Percentiles rank a stretch among this genome's conserved stretches.
Evolutionary conservation across 2,329 filamentous ascomycete species (phyloP).

Genomic region (Trichothecium roseum): DNA sequence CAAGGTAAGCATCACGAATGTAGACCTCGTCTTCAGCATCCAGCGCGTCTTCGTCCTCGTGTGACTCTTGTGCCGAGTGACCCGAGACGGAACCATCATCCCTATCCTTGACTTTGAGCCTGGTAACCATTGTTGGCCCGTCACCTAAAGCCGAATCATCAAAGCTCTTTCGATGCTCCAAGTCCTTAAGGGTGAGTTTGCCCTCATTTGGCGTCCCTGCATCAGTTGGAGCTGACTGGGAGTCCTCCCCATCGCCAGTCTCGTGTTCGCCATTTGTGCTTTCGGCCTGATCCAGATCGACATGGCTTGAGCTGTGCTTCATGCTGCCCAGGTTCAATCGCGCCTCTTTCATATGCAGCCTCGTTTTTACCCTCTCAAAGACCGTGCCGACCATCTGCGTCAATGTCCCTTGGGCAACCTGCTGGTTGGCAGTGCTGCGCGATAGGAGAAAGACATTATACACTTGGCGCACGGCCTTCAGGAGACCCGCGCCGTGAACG

Average conservation of each 20-base stretch:
- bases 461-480: slow-evolving; percentile 94
- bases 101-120: slow-evolving; percentile 38
- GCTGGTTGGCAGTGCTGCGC: slow-evolving; percentile 87
- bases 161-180: slow-evolving; percentile 59
- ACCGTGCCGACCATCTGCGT: slow-evolving; percentile 99
- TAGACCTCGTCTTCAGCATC: slow-evolving; percentile 88
- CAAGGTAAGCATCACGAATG: slow-evolving; percentile 91
- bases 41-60: slow-evolving; percentile 48
- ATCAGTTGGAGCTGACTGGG: slow-evolving; percentile 20
- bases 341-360: slow-evolving; percentile 79
- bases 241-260: slow-evolving; percentile 27
- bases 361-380: slow-evolving; percentile 83
- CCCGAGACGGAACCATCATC: slow-evolving; percentile 35
- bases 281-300: slow-evolving; percentile 38
- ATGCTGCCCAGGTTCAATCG: slow-evolving; percentile 48
- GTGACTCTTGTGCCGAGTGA: slow-evolving; percentile 42
- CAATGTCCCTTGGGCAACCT: slow-evolving; percentile 90
- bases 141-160: slow-evolving; percentile 58
- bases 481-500: slow-evolving; percentile 86
- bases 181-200: slow-evolving; percentile 56
- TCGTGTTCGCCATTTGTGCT: slow-evolving; percentile 20
- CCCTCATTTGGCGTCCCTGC: slow-evolving; percentile 26
- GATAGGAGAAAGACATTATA: slow-evolving; percentile 98
- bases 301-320: slow-evolving; percentile 41
- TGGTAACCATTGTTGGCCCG: slow-evolving; percentile 56